A percentile compares a stretch with the other conserved stretches of the same genome.
phyloP scores from a whole-genome alignment of 257 asterid genomes.

The Penstemon barbatus region DNA sequence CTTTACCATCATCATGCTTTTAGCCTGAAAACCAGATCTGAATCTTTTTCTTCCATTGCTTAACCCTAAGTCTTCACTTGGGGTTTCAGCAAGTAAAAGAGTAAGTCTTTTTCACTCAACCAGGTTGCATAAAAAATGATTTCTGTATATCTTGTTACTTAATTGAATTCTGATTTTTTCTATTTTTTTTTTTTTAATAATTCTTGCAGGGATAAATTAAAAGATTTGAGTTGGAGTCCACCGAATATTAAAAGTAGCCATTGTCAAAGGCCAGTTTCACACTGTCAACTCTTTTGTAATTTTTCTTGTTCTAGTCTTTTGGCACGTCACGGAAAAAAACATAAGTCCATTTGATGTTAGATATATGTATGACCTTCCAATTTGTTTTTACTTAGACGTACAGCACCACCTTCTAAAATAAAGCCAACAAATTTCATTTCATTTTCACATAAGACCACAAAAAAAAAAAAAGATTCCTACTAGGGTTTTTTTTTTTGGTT shows the following conservation, averaged over 20 bases:
- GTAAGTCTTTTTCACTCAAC: constrained; percentile 25
- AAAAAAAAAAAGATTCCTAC: background rate
- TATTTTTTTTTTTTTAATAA: constrained; percentile 10
- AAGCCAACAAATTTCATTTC: constrained; percentile 23
- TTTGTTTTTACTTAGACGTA: constrained; percentile 32
- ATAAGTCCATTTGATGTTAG: background rate
- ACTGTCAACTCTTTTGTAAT: constrained; percentile 37
- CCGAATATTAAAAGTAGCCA: constrained; percentile 22
- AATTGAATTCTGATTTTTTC: background rate
- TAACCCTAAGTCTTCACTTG: constrained; percentile 35
- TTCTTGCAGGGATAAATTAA: constrained; percentile 19
- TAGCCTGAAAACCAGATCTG: constrained; percentile 44
- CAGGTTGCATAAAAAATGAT: too few species aligned
- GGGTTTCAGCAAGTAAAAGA: constrained; percentile 16
- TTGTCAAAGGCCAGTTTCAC: constrained; percentile 39
- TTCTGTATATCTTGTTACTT: background rate
- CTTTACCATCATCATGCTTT: constrained; percentile 17
- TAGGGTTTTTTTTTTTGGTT: constrained; percentile 43
- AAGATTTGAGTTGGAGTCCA: constrained; percentile 25
- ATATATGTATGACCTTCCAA: constrained; percentile 35
- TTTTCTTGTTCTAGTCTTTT: constrained; percentile 29
- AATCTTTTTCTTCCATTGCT: constrained; percentile 15
- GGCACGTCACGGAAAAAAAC: constrained; percentile 42
- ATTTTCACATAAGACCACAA: background rate
- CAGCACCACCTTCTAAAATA: constrained; percentile 35